Base-by-base conservation (phyloP, 805 yeast genomes). In the Spathaspora hagerdaliae region DNA sequence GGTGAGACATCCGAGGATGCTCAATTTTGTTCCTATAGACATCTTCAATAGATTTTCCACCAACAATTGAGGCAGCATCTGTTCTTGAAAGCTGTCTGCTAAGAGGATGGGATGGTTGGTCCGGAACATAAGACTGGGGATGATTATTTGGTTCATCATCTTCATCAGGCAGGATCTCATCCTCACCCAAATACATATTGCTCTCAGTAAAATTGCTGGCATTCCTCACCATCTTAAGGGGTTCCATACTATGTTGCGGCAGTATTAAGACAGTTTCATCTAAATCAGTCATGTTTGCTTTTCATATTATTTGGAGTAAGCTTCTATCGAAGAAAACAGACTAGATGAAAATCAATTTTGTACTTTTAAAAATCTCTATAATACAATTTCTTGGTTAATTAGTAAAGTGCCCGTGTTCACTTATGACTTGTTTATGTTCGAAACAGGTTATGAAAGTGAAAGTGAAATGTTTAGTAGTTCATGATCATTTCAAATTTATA, bases 1-100 rank as follows among this genome's bases (percentile, higher is more conserved):
- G 55, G 13, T 36, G 55, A 8, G 39, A 45, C 37, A 38, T 41
- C 39, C 39, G 44, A 29, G 32, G 3, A 29, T 31, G 31, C 31
- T 36, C 27, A 27, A 13, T 14, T 26, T 19, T 39, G 35, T 14
- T 41, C 44, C 38, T 15, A 10, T 36, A 26, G 10, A 46, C 37
- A n/a, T 39, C 13, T 13, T 39, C 43, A 10, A 46, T 24, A 1
- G 49, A 39, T 2, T 72, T 67, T 5, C 83, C 85, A 4, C 85
- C 85, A 9, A 79, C 78, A 15, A 77, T 59, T 2, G 78, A 71
- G 24, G 65, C 59, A 39, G 80, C 79, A 43, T 75, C 73, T 5
- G 55, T 52, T 15, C 52, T 49, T 11, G 64, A 52, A 10, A 62
- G 41, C 26, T 54, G 46, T 31, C 48, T 48, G 19, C 12, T 27